Base-by-base conservation (phyloP, 2,329 filamentous ascomycete species). In the Fusarium ramigenum region DNA sequence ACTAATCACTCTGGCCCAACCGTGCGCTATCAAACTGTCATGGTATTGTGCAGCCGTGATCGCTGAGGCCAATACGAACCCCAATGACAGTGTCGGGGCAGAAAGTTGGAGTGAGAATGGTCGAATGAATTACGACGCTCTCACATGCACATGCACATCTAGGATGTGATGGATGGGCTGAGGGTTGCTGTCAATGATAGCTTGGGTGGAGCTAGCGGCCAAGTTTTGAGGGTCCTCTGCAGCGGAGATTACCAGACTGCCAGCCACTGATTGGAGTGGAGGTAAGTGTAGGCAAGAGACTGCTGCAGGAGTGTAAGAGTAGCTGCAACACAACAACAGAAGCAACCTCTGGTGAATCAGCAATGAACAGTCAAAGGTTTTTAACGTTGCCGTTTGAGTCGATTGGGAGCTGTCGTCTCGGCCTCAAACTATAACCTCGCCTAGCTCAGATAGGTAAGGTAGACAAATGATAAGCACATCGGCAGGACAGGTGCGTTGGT, bases 241-340 rank as follows among this genome's bases (percentile, higher is more conserved):
- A 36, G 60, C 62, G 49, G 65, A 52, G 67, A 43, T 64, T 54
- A 42, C 60, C 47, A 75, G 65, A 59, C 49, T 73, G 54, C 62
- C 63, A 53, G n/a, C 30, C 60, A 54, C 64, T 72, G 64, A 77
- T 77, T 77, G 75, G 75, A 75, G 67, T 77, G 73, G 75, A 75
- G 70, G 69, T 56, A 53, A 64, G 44, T 44, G 50, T 43, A 15
- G 9, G 9, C 11, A 32, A 61, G 44, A 66, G 63, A 61, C 73
- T 63, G 66, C 73, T 71, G 73, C 69, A 67, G 69, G 49, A 73
- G 70, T 37, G 50, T 30, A 60, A 49, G 54, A 52, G 40, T 52
- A 66, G 49, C 47, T 44, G n/a, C 25, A 46, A 64, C 47, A 62
- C 9, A 37, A 37, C 16, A 37, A 69, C 43, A 54, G 46, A 56